phyloP scores from a whole-genome alignment of 768 basidiomycete species.

The Lactarius trivialis region DNA sequence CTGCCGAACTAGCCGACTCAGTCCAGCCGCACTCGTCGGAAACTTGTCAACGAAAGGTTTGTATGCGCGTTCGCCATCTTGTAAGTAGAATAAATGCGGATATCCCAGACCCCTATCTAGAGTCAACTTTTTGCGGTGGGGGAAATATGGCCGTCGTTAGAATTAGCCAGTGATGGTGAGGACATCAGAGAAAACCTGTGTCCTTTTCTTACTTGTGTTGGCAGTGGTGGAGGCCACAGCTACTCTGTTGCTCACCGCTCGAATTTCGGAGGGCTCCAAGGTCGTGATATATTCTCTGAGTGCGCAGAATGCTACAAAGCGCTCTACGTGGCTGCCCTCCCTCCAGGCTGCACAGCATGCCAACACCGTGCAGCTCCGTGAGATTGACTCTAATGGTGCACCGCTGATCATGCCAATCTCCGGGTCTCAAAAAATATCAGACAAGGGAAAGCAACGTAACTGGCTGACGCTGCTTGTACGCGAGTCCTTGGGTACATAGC shows the following conservation, averaged over 20 bases:
- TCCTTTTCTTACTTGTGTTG: background rate
- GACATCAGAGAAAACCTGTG: constrained; percentile 17
- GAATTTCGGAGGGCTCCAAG: constrained; percentile 42
- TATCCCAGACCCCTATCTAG: constrained; percentile 14
- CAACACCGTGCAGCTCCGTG: constrained; percentile 45
- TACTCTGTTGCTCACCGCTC: constrained; percentile 56
- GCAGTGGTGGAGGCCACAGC: constrained; percentile 51
- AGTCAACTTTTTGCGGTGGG: constrained; percentile 59
- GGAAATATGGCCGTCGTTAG: constrained; percentile 68
- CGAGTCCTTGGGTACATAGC: constrained; percentile 57
- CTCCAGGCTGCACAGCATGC: constrained; percentile 47
- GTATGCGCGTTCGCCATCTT: constrained; percentile 17
- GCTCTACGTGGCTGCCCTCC: constrained; percentile 43
- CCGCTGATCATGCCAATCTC: constrained; percentile 2
- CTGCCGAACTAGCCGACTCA: constrained; percentile 21
- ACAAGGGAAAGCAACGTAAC: constrained; percentile 41
- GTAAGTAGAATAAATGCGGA: constrained; percentile 6
- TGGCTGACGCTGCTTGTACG: constrained; percentile 65
- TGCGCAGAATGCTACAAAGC: constrained; percentile 32
- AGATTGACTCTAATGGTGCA: constrained; percentile 31
- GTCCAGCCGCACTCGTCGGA: constrained; percentile 12
- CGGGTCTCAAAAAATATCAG: constrained; percentile 7
- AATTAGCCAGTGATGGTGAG: constrained; percentile 53
- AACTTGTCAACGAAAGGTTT: constrained; percentile 10
- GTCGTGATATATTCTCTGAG: constrained; percentile 44